A percentile compares a stretch with the other conserved stretches of the same genome.
These are phyloP conservation scores for Sporothrix sp. DNA, from an alignment of 2,329 filamentous ascomycete genomes.

Conservation along the genomic window DNA sequence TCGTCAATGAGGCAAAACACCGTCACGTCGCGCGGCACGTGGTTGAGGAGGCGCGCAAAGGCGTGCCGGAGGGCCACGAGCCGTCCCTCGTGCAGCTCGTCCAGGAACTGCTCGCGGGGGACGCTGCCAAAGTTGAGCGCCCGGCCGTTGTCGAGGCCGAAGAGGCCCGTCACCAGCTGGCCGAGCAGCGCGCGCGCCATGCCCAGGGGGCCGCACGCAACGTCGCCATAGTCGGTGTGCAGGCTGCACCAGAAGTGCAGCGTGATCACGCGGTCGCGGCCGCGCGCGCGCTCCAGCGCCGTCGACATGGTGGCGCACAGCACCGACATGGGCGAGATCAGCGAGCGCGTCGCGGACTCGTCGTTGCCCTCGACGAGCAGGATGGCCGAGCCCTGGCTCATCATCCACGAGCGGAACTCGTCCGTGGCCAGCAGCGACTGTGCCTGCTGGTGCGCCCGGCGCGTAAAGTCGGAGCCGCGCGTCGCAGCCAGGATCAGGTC, in stretches of 20 bases:
- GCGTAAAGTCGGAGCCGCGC: background rate
- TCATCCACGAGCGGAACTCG: background rate
- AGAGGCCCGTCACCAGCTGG: background rate
- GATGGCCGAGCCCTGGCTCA: background rate
- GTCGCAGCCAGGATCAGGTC: background rate
- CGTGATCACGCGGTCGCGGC: background rate
- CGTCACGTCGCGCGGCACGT: background rate
- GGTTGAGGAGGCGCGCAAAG: background rate
- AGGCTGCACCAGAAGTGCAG: constrained; percentile 12
- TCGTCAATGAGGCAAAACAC: constrained; percentile 6
- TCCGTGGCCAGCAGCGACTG: constrained; percentile 3
- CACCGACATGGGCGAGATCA: constrained; percentile 9
- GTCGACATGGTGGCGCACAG: constrained; percentile 5
- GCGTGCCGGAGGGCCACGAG: background rate
- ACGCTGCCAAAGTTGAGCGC: background rate
- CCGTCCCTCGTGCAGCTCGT: background rate
- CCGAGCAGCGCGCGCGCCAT: constrained; percentile 20
- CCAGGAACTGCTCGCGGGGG: background rate
- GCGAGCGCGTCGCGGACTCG: background rate
- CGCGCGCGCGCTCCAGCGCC: background rate
- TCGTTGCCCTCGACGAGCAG: constrained; percentile 13
- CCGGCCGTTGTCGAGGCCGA: background rate
- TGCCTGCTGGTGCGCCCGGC: constrained; percentile 4
- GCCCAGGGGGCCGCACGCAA: constrained; percentile 6
- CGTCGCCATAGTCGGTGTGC: background rate